phyloP scores from a whole-genome alignment of 2,329 filamentous ascomycete genomes.

The Colletotrichum tropicicola region DNA sequence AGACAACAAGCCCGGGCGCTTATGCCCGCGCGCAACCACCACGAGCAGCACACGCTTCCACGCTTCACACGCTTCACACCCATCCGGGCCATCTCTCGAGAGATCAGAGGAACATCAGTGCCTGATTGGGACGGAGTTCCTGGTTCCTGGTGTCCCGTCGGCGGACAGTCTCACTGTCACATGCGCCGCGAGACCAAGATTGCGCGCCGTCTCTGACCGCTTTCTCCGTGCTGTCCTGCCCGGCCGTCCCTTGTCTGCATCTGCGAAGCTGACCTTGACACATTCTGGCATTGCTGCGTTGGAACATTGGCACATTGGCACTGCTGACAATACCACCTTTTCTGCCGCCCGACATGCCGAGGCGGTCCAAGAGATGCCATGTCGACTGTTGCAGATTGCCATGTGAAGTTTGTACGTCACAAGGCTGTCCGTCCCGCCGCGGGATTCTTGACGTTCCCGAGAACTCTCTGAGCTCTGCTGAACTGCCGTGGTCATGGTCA shows the following conservation, averaged over 20 bases:
- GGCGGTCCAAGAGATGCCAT: neutral
- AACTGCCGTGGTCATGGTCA: constrained; percentile 20
- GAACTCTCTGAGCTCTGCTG: neutral
- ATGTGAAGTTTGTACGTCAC: constrained; percentile 25
- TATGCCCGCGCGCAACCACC: constrained; percentile 10
- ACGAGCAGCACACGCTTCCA: too few species aligned
- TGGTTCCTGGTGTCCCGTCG: constrained; percentile 24
- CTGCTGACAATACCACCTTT: constrained; percentile 1
- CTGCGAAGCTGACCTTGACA: too few species aligned
- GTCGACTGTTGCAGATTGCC: constrained; percentile 16
- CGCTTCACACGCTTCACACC: constrained; percentile 9
- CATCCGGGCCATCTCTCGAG: neutral
- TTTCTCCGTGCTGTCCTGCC: neutral
- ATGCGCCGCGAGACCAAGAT: constrained; percentile 1
- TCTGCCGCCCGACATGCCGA: constrained; percentile 21
- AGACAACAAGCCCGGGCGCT: neutral
- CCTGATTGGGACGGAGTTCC: constrained; percentile 21
- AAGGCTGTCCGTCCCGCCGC: constrained; percentile 7
- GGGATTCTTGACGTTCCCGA: constrained; percentile 4
- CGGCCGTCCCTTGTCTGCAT: neutral
- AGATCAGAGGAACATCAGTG: constrained; percentile 16
- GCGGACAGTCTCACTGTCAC: constrained; percentile 12
- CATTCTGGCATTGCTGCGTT: neutral
- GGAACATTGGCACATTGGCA: neutral
- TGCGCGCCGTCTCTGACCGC: neutral